Evolutionary conservation across 2,329 filamentous ascomycete species (phyloP).

Genomic region (Amauroascus verrucosus): DNA sequence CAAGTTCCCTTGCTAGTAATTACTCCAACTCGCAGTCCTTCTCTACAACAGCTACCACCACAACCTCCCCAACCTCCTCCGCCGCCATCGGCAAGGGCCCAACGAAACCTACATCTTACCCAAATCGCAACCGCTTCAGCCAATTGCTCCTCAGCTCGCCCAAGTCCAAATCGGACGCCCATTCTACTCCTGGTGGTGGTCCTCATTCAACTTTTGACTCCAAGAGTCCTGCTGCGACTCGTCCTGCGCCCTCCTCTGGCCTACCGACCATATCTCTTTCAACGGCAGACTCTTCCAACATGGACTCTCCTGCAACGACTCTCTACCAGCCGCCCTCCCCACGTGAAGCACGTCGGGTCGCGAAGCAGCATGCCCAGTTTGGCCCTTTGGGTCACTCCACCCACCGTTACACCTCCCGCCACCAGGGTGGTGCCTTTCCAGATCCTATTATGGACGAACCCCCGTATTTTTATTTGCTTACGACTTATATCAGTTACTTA

Average conservation of each 20-base stretch:
- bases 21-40: constrained; percentile 34
- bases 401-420: constrained; percentile 82
- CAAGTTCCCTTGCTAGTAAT: constrained; percentile 48
- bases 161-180: constrained; percentile 61
- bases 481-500: constrained; percentile 96
- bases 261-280: constrained; percentile 88
- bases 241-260: constrained; percentile 62
- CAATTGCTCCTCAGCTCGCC: constrained; percentile 75
- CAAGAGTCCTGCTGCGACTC: constrained; percentile 49
- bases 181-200: constrained; percentile 55
- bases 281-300: constrained; percentile 61
- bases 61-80: no score
- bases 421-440: constrained; percentile 67
- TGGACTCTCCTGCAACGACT: constrained; percentile 58
- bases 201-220: constrained; percentile 32
- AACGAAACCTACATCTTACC: constrained; percentile 36
- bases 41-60: background rate
- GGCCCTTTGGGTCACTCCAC: constrained; percentile 68
- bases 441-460: constrained; percentile 88
- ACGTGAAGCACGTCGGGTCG: constrained; percentile 67
- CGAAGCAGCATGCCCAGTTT: constrained; percentile 78
- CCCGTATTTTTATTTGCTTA: constrained; percentile 91
- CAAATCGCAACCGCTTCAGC: constrained; percentile 63
- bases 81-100: constrained; percentile 45
- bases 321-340: constrained; percentile 80